phyloP scores from a whole-genome alignment of 176 grass and related monocot species.

The Eragrostis nindensis region DNA sequence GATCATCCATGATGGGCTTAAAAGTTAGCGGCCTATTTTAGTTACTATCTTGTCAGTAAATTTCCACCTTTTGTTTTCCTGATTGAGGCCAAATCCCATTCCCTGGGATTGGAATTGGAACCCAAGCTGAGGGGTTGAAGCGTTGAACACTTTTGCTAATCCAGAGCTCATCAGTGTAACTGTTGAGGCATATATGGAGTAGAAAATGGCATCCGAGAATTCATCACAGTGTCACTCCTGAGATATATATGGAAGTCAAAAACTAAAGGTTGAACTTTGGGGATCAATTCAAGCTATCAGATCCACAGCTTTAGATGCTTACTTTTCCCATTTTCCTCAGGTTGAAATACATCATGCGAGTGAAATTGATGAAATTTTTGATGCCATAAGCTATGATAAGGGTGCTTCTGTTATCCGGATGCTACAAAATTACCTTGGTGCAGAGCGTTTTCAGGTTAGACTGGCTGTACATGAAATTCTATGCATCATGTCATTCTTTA shows the following conservation, averaged over 20 bases:
- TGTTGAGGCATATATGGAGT: too few relatives aligned
- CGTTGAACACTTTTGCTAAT: too few relatives aligned
- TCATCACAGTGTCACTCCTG: conserved; percentile 1
- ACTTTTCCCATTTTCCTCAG: conserved; percentile 40
- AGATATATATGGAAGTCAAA: background rate
- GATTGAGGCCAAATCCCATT: background rate
- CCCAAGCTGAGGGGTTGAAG: background rate
- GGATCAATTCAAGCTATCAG: background rate
- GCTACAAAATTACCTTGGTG: conserved; percentile 92
- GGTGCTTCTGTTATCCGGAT: conserved; percentile 83
- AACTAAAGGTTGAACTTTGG: conserved; percentile 7
- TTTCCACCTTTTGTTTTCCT: too few relatives aligned
- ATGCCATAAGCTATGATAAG: conserved; percentile 89
- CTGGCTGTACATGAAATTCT: conserved; percentile 16
- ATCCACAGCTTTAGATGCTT: conserved; percentile 4
- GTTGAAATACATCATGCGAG: conserved; percentile 84
- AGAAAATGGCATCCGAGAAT: too few relatives aligned
- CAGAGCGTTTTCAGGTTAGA: conserved; percentile 81
- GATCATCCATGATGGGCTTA: too few relatives aligned
- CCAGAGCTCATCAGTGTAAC: background rate
- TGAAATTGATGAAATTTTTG: conserved; percentile 88
- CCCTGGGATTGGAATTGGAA: background rate
- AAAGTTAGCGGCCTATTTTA: too few relatives aligned
- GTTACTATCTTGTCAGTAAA: too few relatives aligned
- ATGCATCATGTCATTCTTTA: conserved; percentile 11